A percentile compares a stretch with the other conserved stretches of the same genome.
Evolutionary conservation across 306 rosid species (phyloP).

Genomic region (Cucumis melo): DNA sequence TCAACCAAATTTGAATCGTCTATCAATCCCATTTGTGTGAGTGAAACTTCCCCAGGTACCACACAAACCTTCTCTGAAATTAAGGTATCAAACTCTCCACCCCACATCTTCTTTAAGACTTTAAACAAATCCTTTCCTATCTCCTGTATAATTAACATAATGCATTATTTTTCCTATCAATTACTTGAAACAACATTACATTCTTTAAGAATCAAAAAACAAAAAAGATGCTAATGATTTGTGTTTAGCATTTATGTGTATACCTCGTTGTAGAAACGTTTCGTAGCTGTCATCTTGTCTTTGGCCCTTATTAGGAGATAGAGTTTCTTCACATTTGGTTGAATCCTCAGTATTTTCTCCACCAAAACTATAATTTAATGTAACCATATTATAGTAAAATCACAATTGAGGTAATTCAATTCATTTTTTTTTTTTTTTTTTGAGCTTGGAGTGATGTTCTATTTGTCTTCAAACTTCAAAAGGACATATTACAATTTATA

Average conservation of each 20-base stretch:
- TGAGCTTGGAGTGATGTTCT: too few relatives aligned
- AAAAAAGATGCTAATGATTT: too few relatives aligned
- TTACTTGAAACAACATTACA: too few relatives aligned
- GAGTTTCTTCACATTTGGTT: conserved; percentile 72
- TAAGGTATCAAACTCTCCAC: conserved; percentile 25
- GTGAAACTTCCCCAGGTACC: conserved; percentile 57
- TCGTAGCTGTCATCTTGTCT: conserved; percentile 36
- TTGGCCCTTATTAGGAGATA: conserved; percentile 59
- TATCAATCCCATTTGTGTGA: conserved; percentile 34
- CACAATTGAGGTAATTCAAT: too few relatives aligned
- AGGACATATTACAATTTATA: too few relatives aligned
- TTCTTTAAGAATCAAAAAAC: too few relatives aligned
- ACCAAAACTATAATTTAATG: conserved; percentile 29
- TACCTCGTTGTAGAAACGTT: conserved; percentile 62
- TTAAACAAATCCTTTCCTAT: conserved; percentile 56
- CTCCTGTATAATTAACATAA: conserved; percentile 17
- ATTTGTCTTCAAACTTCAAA: too few relatives aligned
- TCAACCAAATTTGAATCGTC: conserved; percentile 28
- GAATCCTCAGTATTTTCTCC: conserved; percentile 73
- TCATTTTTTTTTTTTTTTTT: too few relatives aligned
- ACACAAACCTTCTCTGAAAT: conserved; percentile 38
- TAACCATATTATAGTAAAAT: too few relatives aligned
- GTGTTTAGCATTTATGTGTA: neutral
- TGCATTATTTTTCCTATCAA: too few relatives aligned
- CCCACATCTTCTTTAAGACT: conserved; percentile 42